Conservation (phyloP, 176 grass and related monocot genomes). For the Puya raimondii region DNA sequence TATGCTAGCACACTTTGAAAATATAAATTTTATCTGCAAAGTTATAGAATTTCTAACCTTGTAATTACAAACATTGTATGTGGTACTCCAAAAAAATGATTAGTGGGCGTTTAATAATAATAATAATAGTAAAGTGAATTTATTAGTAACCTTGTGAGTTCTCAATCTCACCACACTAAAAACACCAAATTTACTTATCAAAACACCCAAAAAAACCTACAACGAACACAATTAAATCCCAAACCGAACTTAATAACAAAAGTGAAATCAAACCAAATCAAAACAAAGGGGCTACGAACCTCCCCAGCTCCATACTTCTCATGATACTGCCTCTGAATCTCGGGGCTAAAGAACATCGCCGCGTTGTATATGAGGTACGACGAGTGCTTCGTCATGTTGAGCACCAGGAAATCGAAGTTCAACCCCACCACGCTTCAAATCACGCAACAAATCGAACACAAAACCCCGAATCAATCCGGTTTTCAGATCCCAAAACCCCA, state of each 20-base stretch:
- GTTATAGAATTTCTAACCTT: no score
- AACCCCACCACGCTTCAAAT: conserved; percentile 78
- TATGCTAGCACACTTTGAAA: no score
- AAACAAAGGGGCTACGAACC: conserved; percentile 32
- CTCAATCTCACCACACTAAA: no score
- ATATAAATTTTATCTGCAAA: no score
- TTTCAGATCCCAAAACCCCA: not conserved
- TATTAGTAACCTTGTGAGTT: no score
- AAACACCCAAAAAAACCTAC: not conserved
- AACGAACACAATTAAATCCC: not conserved
- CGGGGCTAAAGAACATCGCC: conserved; percentile 63
- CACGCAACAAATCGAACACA: not conserved
- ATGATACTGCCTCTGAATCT: conserved; percentile 77
- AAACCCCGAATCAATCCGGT: not conserved
- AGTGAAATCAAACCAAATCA: not conserved
- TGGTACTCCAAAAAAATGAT: no score
- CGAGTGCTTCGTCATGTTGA: conserved; percentile 94
- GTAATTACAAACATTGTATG: no score
- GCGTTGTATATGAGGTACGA: conserved; percentile 92
- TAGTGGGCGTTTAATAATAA: no score
- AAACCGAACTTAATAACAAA: no score
- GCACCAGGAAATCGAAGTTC: conserved; percentile 86
- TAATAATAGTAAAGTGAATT: no score
- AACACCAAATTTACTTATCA: no score
- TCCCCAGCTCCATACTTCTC: conserved; percentile 69